Evolutionary conservation across 1,139 yeast genomes (phyloP).

Genomic region (Yamadazyma mexicana): DNA sequence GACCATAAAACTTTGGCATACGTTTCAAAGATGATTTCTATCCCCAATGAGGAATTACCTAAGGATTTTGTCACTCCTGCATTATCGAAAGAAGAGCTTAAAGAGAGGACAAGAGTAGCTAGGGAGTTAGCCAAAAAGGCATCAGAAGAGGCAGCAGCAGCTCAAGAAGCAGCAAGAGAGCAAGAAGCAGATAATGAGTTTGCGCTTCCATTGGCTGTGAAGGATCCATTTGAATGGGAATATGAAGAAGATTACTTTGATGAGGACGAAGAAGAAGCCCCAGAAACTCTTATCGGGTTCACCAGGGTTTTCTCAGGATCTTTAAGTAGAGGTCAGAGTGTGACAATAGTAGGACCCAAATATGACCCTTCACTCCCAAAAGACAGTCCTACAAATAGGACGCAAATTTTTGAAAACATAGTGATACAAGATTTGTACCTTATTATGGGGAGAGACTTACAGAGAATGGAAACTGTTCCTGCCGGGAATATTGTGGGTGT

Average conservation of each 20-base stretch:
- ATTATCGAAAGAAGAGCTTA: conserved; percentile 57
- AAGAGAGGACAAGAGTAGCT: conserved; percentile 67
- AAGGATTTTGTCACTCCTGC: conserved; percentile 33
- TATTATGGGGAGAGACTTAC: conserved; percentile 90
- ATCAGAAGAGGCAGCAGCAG: conserved; percentile 55
- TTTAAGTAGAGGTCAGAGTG: conserved; percentile 67
- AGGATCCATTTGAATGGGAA: conserved; percentile 48
- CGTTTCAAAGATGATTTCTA: conserved; percentile 85
- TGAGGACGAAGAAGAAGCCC: conserved; percentile 40
- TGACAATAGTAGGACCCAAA: conserved; percentile 82
- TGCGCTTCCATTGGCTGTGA: conserved; percentile 27
- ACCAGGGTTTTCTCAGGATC: conserved; percentile 89
- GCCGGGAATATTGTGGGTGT: conserved; percentile 96
- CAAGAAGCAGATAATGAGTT: conserved; percentile 26
- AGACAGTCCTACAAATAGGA: conserved; percentile 36
- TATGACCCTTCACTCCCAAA: conserved; percentile 71
- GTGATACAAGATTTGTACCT: conserved; percentile 69
- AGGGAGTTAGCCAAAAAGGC: conserved; percentile 69
- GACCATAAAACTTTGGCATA: conserved; percentile 72
- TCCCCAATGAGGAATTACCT: conserved; percentile 81
- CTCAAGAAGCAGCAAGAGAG: conserved; percentile 27
- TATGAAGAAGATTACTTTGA: conserved; percentile 44
- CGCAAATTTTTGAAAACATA: conserved; percentile 47
- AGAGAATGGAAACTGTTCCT: conserved; percentile 76
- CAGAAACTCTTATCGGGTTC: conserved; percentile 79